A percentile compares a stretch with the other conserved stretches of the same genome.
These are phyloP conservation scores for Mycena galopus DNA, from an alignment of 768 basidiomycete species.

Conservation along the genomic window DNA sequence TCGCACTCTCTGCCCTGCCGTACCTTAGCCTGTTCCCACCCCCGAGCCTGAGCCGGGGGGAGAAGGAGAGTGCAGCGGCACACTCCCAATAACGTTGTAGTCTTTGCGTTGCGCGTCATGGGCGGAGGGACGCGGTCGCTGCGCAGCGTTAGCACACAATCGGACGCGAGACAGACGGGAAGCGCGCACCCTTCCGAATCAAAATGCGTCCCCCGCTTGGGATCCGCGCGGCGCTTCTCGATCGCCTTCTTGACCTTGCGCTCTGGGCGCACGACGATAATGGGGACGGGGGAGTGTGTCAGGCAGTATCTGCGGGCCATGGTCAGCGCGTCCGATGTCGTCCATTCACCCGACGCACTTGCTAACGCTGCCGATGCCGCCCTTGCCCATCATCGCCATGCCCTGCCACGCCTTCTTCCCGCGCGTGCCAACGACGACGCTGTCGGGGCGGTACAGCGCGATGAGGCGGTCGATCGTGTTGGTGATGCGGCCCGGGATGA, in stretches of 20 bases:
- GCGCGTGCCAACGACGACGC: conserved; percentile 92
- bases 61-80: conserved; percentile 6
- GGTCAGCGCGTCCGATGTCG: no score
- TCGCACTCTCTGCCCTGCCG: no score
- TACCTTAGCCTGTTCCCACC: no score
- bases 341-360: conserved; percentile 48
- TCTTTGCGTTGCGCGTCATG: conserved; percentile 25
- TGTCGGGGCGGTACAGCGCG: conserved; percentile 91
- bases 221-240: conserved; percentile 89
- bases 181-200: conserved; percentile 48
- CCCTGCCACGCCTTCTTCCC: conserved; percentile 66
- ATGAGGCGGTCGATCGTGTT: conserved; percentile 93
- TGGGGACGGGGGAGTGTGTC: conserved; percentile 93
- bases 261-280: conserved; percentile 94
- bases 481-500: conserved; percentile 91
- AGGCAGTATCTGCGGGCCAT: conserved; percentile 75
- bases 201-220: conserved; percentile 89
- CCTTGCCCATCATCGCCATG: conserved; percentile 51
- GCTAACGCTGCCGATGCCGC: conserved; percentile 66
- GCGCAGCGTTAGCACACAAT: background rate
- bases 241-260: conserved; percentile 87
- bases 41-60: background rate
- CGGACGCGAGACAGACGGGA: background rate
- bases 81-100: conserved; percentile 34
- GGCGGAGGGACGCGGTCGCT: conserved; percentile 7